phyloP scores from a whole-genome alignment of 2,329 filamentous ascomycete species.

The Aulographum hederae region DNA sequence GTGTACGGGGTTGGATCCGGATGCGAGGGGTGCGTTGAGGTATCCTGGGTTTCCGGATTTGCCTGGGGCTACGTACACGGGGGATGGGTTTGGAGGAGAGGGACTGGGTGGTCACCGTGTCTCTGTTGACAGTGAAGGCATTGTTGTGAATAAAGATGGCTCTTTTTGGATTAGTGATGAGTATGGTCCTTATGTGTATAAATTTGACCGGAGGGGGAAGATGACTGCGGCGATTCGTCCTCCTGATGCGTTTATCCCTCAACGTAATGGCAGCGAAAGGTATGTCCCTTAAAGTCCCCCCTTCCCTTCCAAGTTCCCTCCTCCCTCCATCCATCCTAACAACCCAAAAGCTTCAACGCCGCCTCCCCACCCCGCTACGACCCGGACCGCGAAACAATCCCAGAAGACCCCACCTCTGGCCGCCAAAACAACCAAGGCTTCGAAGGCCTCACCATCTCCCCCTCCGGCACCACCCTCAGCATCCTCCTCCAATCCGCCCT shows the following conservation, averaged over 20 bases:
- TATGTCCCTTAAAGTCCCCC: too few species aligned
- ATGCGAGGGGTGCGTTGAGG: conserved; percentile 30
- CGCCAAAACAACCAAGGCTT: conserved; percentile 61
- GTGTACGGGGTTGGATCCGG: conserved; percentile 45
- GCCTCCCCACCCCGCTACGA: conserved; percentile 45
- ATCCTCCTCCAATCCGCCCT: conserved; percentile 47
- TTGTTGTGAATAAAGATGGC: conserved; percentile 37
- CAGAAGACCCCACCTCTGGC: conserved; percentile 40
- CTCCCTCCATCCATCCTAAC: conserved; percentile 9
- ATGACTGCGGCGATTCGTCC: conserved; percentile 48
- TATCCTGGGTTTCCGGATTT: conserved; percentile 43
- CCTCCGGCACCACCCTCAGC: conserved; percentile 45
- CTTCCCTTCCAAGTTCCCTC: neutral
- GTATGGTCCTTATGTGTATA: conserved; percentile 53
- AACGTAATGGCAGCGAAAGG: conserved; percentile 37
- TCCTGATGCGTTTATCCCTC: conserved; percentile 44
- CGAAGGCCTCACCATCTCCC: conserved; percentile 46
- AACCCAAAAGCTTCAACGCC: conserved; percentile 38
- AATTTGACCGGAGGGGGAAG: conserved; percentile 37
- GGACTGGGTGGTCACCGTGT: conserved; percentile 39
- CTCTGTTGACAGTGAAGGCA: conserved; percentile 46
- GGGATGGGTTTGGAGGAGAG: conserved; percentile 47
- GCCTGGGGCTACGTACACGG: conserved; percentile 43
- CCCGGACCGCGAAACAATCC: conserved; percentile 27
- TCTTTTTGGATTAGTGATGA: conserved; percentile 51